Evolutionary conservation across 2,329 filamentous ascomycete species (phyloP).

Genomic region (Aspergillus sojae): DNA sequence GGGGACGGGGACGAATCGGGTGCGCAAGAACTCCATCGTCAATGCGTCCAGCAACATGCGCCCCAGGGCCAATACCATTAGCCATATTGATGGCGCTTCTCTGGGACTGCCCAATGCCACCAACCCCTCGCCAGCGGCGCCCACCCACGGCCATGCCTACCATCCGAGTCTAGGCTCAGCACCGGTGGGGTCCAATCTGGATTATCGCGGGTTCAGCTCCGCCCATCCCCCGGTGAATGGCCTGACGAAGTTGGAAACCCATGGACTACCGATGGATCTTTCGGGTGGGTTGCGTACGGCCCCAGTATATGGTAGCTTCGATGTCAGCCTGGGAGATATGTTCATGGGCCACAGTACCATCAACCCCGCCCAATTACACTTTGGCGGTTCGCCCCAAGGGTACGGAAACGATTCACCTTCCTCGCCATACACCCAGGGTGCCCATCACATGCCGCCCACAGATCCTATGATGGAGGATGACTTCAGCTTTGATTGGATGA

Average conservation of each 20-base stretch:
- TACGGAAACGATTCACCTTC: slow-evolving; percentile 44
- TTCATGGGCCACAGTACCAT: slow-evolving; percentile 69
- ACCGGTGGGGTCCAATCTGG: slow-evolving; percentile 55
- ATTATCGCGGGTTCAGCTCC: slow-evolving; percentile 68
- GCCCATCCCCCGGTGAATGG: slow-evolving; percentile 60
- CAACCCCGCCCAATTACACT: slow-evolving; percentile 74
- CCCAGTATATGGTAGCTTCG: slow-evolving; percentile 69
- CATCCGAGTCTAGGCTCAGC: slow-evolving; percentile 75
- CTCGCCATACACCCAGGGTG: slow-evolving; percentile 45
- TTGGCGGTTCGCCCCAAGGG: slow-evolving; percentile 72
- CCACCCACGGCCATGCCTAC: slow-evolving; percentile 58
- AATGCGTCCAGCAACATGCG: slow-evolving; percentile 66
- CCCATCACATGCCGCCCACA: slow-evolving; percentile 57
- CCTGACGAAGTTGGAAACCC: slow-evolving; percentile 81
- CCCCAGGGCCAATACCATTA: slow-evolving; percentile 93
- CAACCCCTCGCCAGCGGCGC: slow-evolving; percentile 22
- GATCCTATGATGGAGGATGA: slow-evolving; percentile 67
- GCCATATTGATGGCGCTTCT: slow-evolving; percentile 78
- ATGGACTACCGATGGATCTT: slow-evolving; percentile 68
- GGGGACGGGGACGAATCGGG: slow-evolving; percentile 67
- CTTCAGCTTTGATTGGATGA: slow-evolving; percentile 81
- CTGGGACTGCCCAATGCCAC: slow-evolving; percentile 62
- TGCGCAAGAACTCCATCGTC: slow-evolving; percentile 90
- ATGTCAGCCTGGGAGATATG: slow-evolving; percentile 70
- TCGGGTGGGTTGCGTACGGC: slow-evolving; percentile 75